phyloP scores from a whole-genome alignment of 768 basidiomycete species.

The Rhodotorula sphaerocarpa region DNA sequence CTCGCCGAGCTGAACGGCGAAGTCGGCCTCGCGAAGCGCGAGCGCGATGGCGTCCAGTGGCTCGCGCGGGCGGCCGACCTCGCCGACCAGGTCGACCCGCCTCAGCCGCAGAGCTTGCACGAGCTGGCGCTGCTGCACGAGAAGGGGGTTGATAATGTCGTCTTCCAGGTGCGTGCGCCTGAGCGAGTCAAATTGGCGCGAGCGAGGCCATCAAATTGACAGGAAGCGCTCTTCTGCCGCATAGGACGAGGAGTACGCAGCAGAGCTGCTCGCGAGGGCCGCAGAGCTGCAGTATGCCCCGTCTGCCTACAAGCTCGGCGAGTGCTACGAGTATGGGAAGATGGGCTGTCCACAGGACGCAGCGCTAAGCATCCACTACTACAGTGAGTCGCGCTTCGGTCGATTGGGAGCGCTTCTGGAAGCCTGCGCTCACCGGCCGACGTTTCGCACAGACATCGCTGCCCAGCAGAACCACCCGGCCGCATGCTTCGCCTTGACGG shows the following conservation, averaged over 20 bases:
- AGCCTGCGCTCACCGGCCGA: too few relatives aligned
- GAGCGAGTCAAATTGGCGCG: too few relatives aligned
- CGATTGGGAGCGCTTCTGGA: too few relatives aligned
- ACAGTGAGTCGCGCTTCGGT: too few relatives aligned
- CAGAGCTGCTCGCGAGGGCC: conserved; percentile 87
- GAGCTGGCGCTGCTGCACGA: conserved; percentile 92
- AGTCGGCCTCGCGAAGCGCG: conserved; percentile 70
- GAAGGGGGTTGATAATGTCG: conserved; percentile 93
- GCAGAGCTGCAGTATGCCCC: conserved; percentile 93
- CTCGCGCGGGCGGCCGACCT: conserved; percentile 89
- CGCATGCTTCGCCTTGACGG: conserved; percentile 94
- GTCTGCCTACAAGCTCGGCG: conserved; percentile 87
- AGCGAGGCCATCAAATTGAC: neutral
- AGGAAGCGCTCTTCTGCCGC: too few relatives aligned
- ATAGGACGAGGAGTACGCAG: conserved; percentile 79
- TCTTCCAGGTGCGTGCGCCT: conserved; percentile 57
- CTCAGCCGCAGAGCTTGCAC: conserved; percentile 66
- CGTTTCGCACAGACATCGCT: conserved; percentile 71
- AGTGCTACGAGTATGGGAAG: conserved; percentile 98
- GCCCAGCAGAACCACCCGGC: conserved; percentile 95
- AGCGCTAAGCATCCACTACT: conserved; percentile 95
- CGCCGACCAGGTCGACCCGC: conserved; percentile 40
- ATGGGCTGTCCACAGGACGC: conserved; percentile 97
- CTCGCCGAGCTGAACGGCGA: conserved; percentile 95
- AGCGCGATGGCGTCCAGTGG: conserved; percentile 98